Base-by-base conservation (phyloP, 2,329 filamentous ascomycete genomes). In the Paecilomyces fulvus region DNA sequence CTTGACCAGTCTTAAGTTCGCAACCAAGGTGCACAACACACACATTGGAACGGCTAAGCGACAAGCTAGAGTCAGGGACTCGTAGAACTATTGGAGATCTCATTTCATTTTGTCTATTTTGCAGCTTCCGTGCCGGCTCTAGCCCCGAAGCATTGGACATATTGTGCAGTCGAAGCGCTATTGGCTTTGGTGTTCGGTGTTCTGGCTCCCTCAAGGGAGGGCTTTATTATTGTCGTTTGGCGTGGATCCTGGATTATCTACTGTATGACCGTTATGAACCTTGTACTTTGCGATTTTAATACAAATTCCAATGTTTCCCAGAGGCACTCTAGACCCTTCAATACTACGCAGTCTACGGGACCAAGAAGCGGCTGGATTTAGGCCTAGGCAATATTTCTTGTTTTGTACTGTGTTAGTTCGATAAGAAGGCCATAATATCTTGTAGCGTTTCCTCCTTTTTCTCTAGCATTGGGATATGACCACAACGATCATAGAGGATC, bases 1-100 rank as follows among this genome's bases (percentile, higher is more conserved):
- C 2, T 79, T 96, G 70, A 96, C 92, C 49, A 96, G 91, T 79
- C 79, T 99, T 73, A 88, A 94, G 67, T 99, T 99, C 73, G 94
- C 94, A 14, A 95, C 90, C 31, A 97, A 96, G 82, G 91, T 91
- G 55, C 68, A 73, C 75, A 95, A 95, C 70, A 95, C 91, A 25
- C 90, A 95, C 64, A 95, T 96, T 65, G 91, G 91, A 58, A 92
- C 90, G 0, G 91, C 91, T 48, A 95, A 73, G 61, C 68, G 70
- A 54, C 73, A 75, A 59, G 63, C 69, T 21, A 68, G 67, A 49
- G 67, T 73, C 55, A 70, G 70, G 53, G 72, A 74, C 50, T 60
- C 58, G 51, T 62, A 70, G 59, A 65, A 63, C 49, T 43, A 62
- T 60, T 28, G 49, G 63, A 58, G 56, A 63, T 65, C 64, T 59